A percentile compares a stretch with the other conserved stretches of the same genome.
These are phyloP conservation scores for Ustilago nuda DNA, from an alignment of 1,284 basidiomycete species.

Conservation along the genomic window DNA sequence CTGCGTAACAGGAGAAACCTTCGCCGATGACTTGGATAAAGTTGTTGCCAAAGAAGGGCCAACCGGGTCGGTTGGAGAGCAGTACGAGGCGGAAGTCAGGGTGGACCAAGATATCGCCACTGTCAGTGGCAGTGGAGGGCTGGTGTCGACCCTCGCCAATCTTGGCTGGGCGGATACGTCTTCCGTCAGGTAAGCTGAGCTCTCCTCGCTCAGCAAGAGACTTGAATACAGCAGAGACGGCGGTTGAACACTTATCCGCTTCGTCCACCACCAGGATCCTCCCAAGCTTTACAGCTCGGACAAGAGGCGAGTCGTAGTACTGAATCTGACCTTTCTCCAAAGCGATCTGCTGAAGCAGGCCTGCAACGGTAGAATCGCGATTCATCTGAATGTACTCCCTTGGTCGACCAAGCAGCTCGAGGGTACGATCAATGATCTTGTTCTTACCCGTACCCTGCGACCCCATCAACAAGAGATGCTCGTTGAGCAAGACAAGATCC, in stretches of 20 bases:
- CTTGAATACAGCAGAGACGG: slow-evolving; percentile 69
- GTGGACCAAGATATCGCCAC: slow-evolving; percentile 63
- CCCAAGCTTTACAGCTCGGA: slow-evolving; percentile 67
- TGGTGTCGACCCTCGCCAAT: slow-evolving; percentile 9
- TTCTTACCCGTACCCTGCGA: slow-evolving; percentile 70
- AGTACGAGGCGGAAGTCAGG: slow-evolving; percentile 69
- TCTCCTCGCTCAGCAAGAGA: slow-evolving; percentile 69
- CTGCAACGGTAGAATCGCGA: slow-evolving; percentile 66
- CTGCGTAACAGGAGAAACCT: slow-evolving; percentile 67
- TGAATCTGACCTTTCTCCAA: slow-evolving; percentile 66
- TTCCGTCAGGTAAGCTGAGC: slow-evolving; percentile 68
- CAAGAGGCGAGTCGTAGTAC: slow-evolving; percentile 68
- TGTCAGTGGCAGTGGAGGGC: slow-evolving; percentile 10
- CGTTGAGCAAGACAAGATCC: slow-evolving; percentile 66
- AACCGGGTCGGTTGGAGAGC: slow-evolving; percentile 69
- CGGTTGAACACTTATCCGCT: slow-evolving; percentile 69
- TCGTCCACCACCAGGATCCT: slow-evolving; percentile 70
- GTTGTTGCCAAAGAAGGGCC: slow-evolving; percentile 67
- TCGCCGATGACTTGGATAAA: slow-evolving; percentile 69
- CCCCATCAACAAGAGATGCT: slow-evolving; percentile 70
- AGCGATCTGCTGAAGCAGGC: slow-evolving; percentile 65
- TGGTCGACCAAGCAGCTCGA: slow-evolving; percentile 68
- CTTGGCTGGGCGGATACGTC: slow-evolving; percentile 58
- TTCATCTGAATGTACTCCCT: slow-evolving; percentile 70
- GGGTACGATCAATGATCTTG: slow-evolving; percentile 69